Conservation (phyloP, 345 rosid species). For the Syzygium aromaticum region DNA sequence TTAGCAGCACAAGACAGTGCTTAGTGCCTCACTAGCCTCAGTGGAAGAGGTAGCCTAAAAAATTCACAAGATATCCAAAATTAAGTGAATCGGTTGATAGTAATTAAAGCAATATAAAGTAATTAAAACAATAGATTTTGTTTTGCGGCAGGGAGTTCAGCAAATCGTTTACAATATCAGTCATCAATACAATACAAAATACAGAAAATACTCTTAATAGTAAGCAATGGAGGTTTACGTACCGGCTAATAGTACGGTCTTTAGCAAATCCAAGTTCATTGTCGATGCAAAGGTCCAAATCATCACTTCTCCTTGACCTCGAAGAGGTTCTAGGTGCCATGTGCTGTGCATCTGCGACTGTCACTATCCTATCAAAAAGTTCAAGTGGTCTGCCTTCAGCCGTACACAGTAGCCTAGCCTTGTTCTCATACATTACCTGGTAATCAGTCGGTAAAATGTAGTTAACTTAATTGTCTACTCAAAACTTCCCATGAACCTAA, state of each 20-base stretch:
- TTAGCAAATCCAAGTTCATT: slow-evolving; percentile 94
- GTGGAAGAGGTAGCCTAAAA: not conserved
- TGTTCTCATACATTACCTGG: slow-evolving; percentile 96
- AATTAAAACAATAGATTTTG: not conserved
- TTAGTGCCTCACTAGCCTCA: not conserved
- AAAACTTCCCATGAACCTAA: not conserved
- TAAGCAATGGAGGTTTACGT: not conserved
- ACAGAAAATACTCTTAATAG: not conserved
- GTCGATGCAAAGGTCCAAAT: slow-evolving; percentile 79
- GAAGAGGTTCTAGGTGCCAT: slow-evolving; percentile 79
- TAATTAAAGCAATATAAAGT: not conserved
- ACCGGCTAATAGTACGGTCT: slow-evolving; percentile 98
- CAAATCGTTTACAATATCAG: not conserved
- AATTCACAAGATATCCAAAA: not conserved
- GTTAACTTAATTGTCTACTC: not conserved
- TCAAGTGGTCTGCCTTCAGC: slow-evolving; percentile 82
- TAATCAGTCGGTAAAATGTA: not conserved
- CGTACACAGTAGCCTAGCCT: slow-evolving; percentile 68
- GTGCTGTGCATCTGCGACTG: slow-evolving; percentile 66
- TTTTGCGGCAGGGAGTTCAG: not conserved
- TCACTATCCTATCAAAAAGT: slow-evolving; percentile 60
- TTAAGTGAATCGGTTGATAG: not conserved
- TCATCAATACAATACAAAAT: not conserved
- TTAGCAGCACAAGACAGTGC: not conserved
- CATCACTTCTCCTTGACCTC: slow-evolving; percentile 74